A percentile compares a stretch with the other conserved stretches of the same genome.
These are phyloP conservation scores for Phytopythium delawarense DNA, from an alignment of 352 stramenopile species.

Conservation along the genomic window DNA sequence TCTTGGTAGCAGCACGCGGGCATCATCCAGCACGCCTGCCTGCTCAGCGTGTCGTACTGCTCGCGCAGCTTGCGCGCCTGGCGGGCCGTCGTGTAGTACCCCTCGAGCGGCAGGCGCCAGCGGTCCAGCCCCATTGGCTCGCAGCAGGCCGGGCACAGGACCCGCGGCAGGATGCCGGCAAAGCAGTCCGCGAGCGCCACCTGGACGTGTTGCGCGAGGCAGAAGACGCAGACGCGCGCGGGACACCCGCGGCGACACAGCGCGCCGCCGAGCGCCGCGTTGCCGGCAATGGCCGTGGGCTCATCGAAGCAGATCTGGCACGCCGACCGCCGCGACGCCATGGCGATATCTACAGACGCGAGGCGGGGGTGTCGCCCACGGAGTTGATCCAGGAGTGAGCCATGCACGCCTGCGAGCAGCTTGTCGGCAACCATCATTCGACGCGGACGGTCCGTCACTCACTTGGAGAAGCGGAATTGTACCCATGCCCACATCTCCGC, in stretches of 20 bases:
- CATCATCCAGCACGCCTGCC: slow-evolving; percentile 17
- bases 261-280: slow-evolving; percentile 1
- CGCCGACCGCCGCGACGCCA: background rate
- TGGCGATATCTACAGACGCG: background rate
- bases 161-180: slow-evolving; percentile 20
- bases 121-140: slow-evolving; percentile 11
- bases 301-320: slow-evolving; percentile 40
- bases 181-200: slow-evolving; percentile 25
- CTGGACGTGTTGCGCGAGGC: slow-evolving; percentile 18
- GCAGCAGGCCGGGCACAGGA: slow-evolving; percentile 29
- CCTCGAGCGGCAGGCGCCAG: slow-evolving; percentile 12
- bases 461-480: too few species aligned
- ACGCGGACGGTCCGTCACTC: too few species aligned
- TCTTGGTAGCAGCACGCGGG: slow-evolving; percentile 27
- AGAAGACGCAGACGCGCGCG: slow-evolving; percentile 18
- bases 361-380: too few species aligned
- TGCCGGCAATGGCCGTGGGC: slow-evolving; percentile 1
- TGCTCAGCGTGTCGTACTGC: slow-evolving; percentile 18
- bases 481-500: too few species aligned
- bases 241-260: slow-evolving; percentile 18
- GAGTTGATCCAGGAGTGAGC: too few species aligned
- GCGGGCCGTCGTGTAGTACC: background rate
- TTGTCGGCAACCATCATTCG: too few species aligned
- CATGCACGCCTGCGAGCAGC: too few species aligned
- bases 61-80: background rate